A percentile compares a stretch with the other conserved stretches of the same genome.
phyloP scores from a whole-genome alignment of 129 eudicot genomes.

The Pulicaria dysenterica region DNA sequence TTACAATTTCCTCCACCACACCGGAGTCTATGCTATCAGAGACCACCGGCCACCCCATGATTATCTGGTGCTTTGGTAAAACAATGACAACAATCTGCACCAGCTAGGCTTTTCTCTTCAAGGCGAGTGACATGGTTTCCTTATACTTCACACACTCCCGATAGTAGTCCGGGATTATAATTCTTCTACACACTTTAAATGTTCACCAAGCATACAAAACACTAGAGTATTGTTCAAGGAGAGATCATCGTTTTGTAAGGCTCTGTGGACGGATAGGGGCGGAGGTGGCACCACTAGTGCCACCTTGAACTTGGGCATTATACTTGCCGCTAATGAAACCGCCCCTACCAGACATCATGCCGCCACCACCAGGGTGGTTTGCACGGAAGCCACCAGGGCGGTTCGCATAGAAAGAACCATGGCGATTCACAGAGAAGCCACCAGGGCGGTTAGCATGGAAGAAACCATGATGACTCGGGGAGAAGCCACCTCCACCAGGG shows the following conservation, averaged over 20 bases:
- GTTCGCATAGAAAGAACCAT: too few relatives aligned
- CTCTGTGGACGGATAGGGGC: too few relatives aligned
- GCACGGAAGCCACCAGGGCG: too few relatives aligned
- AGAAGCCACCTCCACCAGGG: conserved; percentile 16
- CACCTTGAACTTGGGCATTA: conserved; percentile 82
- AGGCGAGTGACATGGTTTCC: conserved; percentile 59
- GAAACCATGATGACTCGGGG: conserved; percentile 63
- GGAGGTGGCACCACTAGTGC: conserved; percentile 20
- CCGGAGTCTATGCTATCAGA: conserved; percentile 41
- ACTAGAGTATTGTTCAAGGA: conserved; percentile 71
- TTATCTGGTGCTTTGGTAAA: too few relatives aligned
- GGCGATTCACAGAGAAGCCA: conserved; percentile 77
- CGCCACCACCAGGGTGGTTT: conserved; percentile 87
- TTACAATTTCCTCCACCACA: conserved; percentile 59
- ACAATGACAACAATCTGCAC: too few relatives aligned
- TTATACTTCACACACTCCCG: conserved; percentile 44
- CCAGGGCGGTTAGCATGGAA: not conserved
- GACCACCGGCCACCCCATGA: too few relatives aligned
- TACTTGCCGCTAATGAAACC: conserved; percentile 61
- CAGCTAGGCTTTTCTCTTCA: conserved; percentile 67
- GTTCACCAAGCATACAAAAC: conserved; percentile 75
- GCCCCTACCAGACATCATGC: conserved; percentile 87
- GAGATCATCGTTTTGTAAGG: conserved; percentile 40
- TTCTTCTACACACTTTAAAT: conserved; percentile 78
- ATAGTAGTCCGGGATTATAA: conserved; percentile 69